Evolutionary conservation across 805 yeast genomes (phyloP).

Genomic region (Kluyveromyces starmeri): DNA sequence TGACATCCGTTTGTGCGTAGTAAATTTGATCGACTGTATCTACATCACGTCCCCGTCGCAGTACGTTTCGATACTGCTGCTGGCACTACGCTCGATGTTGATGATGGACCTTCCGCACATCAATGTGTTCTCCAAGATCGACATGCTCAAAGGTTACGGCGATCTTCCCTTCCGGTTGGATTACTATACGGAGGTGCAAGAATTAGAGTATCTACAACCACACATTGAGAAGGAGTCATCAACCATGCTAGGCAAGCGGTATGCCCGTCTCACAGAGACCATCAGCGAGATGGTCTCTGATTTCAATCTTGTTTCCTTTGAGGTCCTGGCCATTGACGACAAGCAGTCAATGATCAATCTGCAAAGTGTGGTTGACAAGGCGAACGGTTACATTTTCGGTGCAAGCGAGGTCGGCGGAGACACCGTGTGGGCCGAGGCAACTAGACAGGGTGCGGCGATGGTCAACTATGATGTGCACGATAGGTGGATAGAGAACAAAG

Average conservation of each 20-base stretch:
- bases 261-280: slow-evolving; percentile 59
- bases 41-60: slow-evolving; percentile 82
- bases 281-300: slow-evolving; percentile 81
- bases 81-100: slow-evolving; percentile 85
- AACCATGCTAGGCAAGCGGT: slow-evolving; percentile 49
- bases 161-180: slow-evolving; percentile 73
- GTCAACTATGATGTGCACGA: slow-evolving; percentile 72
- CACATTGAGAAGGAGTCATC: slow-evolving; percentile 64
- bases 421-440: slow-evolving; percentile 93
- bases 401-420: slow-evolving; percentile 95
- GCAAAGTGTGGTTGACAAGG: slow-evolving; percentile 72
- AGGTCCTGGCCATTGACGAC: slow-evolving; percentile 85
- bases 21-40: slow-evolving; percentile 74
- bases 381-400: slow-evolving; percentile 91
- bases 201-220: slow-evolving; percentile 60
- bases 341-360: slow-evolving; percentile 84
- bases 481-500: slow-evolving; percentile 87
- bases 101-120: slow-evolving; percentile 89
- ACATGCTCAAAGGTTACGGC: slow-evolving; percentile 67
- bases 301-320: slow-evolving; percentile 78
- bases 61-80: slow-evolving; percentile 69
- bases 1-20: slow-evolving; percentile 73
- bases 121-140: slow-evolving; percentile 88
- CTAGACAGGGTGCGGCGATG: slow-evolving; percentile 61
- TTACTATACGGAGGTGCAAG: slow-evolving; percentile 89